phyloP scores from a whole-genome alignment of 805 yeast genomes.

The Myxozyma udenii region DNA sequence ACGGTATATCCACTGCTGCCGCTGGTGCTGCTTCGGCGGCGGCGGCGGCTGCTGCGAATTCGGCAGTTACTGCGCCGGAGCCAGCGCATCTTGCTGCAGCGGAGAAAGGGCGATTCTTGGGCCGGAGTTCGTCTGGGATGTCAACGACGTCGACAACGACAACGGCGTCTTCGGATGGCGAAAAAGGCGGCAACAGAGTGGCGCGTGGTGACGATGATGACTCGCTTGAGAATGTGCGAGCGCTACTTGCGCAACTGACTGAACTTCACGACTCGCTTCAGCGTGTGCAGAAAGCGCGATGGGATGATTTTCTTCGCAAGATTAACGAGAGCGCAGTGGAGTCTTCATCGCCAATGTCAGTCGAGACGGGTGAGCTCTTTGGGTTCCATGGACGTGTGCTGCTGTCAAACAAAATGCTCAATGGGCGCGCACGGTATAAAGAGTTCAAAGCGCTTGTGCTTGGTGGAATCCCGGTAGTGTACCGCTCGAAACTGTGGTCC shows the following conservation, averaged over 20 bases:
- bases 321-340: conserved; percentile 35
- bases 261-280: conserved; percentile 47
- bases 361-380: conserved; percentile 39
- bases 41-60: no score
- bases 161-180: background rate
- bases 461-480: conserved; percentile 50
- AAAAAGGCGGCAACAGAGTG: background rate
- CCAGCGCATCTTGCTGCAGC: conserved; percentile 16
- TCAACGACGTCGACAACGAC: background rate
- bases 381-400: conserved; percentile 45
- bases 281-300: conserved; percentile 41
- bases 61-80: conserved; percentile 12
- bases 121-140: background rate
- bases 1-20: background rate
- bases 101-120: background rate
- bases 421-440: conserved; percentile 31
- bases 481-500: conserved; percentile 51
- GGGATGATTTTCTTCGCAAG: conserved; percentile 48
- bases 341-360: conserved; percentile 29
- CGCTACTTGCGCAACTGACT: conserved; percentile 43
- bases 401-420: conserved; percentile 24
- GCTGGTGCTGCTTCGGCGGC: conserved; percentile 1
- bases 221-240: conserved; percentile 28
- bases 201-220: background rate
- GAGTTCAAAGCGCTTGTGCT: conserved; percentile 42